Percentiles rank a stretch among this genome's conserved stretches.
phyloP scores from a whole-genome alignment of 495 filamentous ascomycete genomes.

The Penicillium mononematosum region DNA sequence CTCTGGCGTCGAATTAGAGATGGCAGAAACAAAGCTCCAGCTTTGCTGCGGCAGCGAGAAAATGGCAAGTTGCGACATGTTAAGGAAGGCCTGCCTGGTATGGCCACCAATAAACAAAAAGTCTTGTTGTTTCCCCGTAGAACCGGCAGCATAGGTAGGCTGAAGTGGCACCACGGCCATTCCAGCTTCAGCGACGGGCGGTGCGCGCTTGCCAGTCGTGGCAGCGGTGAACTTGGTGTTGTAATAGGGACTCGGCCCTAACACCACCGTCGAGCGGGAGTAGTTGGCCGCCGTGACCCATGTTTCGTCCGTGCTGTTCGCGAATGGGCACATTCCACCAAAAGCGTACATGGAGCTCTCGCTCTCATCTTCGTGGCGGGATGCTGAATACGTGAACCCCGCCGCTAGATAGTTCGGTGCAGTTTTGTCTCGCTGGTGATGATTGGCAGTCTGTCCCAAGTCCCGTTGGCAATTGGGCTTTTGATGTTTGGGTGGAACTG shows the following conservation, averaged over 20 bases:
- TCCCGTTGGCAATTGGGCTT: constrained; percentile 50
- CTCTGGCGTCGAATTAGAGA: constrained; percentile 36
- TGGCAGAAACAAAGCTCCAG: constrained; percentile 76
- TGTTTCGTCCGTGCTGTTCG: constrained; percentile 37
- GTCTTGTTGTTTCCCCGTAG: constrained; percentile 59
- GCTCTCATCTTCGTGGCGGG: constrained; percentile 47
- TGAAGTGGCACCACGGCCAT: constrained; percentile 74
- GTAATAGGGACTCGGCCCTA: constrained; percentile 33
- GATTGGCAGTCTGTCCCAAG: constrained; percentile 48
- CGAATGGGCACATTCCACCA: constrained; percentile 82
- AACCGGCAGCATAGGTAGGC: constrained; percentile 59
- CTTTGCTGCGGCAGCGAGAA: constrained; percentile 82
- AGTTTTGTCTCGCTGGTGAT: constrained; percentile 28
- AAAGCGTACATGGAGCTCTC: constrained; percentile 65
- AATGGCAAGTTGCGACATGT: constrained; percentile 87
- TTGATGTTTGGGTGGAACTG: constrained; percentile 45
- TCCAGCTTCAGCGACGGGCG: constrained; percentile 80
- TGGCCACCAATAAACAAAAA: constrained; percentile 87
- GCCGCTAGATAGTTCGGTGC: constrained; percentile 65
- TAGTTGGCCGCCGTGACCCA: constrained; percentile 70
- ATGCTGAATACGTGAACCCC: constrained; percentile 66
- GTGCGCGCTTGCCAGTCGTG: constrained; percentile 47
- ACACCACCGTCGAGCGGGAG: constrained; percentile 68
- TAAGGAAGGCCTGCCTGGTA: constrained; percentile 79
- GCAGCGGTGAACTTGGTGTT: constrained; percentile 36